Percentiles rank a stretch among this genome's conserved stretches.
These are phyloP conservation scores for Vitis cinerea DNA, from an alignment of 164 flowering plant genomes.

Conservation along the genomic window DNA sequence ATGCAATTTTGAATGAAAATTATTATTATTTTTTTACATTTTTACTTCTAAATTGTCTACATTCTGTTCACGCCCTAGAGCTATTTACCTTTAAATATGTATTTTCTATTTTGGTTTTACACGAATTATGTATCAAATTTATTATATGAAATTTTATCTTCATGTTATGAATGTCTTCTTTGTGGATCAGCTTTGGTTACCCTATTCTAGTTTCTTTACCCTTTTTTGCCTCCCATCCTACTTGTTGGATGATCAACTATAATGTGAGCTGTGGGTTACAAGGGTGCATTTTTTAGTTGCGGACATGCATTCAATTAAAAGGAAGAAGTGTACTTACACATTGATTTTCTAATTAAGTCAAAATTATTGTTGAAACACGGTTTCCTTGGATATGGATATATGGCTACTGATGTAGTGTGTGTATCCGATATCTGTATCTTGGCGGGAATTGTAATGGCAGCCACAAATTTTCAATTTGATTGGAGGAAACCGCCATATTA, in stretches of 20 bases:
- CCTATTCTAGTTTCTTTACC: no score
- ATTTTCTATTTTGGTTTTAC: no score
- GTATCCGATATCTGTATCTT: slow-evolving; percentile 14
- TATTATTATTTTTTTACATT: neutral
- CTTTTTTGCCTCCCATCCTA: no score
- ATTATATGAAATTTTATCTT: no score
- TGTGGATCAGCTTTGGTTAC: no score
- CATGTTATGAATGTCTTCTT: no score
- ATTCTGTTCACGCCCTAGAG: no score
- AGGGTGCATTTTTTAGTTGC: neutral
- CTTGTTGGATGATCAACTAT: no score
- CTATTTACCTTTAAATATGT: no score
- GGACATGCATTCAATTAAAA: neutral
- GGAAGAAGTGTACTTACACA: neutral
- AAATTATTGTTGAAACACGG: neutral
- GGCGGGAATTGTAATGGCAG: slow-evolving; percentile 21
- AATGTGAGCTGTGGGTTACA: no score
- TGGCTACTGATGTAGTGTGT: slow-evolving; percentile 12
- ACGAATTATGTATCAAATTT: no score
- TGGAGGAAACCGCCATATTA: slow-evolving; percentile 41
- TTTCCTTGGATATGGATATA: slow-evolving; percentile 8
- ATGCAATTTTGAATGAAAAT: no score
- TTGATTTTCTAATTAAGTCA: neutral
- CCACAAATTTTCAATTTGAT: slow-evolving; percentile 25
- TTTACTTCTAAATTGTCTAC: neutral